Evolutionary conservation across 768 basidiomycete species (phyloP).

Genomic region (Lanmaoa pseudosensibilis): DNA sequence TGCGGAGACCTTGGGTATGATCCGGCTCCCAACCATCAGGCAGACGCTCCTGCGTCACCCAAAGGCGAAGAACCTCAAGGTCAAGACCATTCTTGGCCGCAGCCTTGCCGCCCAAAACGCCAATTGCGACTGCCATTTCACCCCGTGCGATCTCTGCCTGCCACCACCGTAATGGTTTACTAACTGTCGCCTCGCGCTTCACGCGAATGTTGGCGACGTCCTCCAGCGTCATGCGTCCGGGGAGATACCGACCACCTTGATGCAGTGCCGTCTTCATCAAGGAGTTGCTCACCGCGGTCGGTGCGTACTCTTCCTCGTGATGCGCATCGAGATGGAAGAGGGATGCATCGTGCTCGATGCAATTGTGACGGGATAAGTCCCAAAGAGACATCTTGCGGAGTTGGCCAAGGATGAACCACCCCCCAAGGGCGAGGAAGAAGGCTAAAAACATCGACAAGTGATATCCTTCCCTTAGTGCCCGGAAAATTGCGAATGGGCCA

Average conservation of each 20-base stretch:
- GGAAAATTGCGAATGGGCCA: conserved; percentile 37
- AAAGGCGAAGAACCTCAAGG: conserved; percentile 46
- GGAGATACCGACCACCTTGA: conserved; percentile 35
- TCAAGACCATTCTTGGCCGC: conserved; percentile 44
- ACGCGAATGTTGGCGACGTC: conserved; percentile 51
- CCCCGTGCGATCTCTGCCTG: conserved; percentile 64
- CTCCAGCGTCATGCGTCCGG: conserved; percentile 28
- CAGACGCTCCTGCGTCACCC: conserved; percentile 55
- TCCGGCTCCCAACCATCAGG: conserved; percentile 41
- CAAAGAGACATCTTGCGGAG: conserved; percentile 36
- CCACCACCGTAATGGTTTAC: conserved; percentile 36
- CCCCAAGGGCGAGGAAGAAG: conserved; percentile 46
- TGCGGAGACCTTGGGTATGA: conserved; percentile 32
- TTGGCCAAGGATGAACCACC: conserved; percentile 44
- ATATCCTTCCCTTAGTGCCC: conserved; percentile 51
- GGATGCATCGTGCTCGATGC: conserved; percentile 60
- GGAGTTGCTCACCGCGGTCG: conserved; percentile 39
- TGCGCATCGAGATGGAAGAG: conserved; percentile 51
- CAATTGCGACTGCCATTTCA: conserved; percentile 64
- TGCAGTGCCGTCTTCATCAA: conserved; percentile 42
- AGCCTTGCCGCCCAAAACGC: conserved; percentile 40
- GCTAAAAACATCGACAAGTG: conserved; percentile 48
- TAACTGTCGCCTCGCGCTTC: conserved; percentile 46
- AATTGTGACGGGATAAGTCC: conserved; percentile 46
- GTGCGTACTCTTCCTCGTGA: conserved; percentile 46